Conservation (phyloP, 73 alveolate species). For the Urostyla sp. region DNA sequence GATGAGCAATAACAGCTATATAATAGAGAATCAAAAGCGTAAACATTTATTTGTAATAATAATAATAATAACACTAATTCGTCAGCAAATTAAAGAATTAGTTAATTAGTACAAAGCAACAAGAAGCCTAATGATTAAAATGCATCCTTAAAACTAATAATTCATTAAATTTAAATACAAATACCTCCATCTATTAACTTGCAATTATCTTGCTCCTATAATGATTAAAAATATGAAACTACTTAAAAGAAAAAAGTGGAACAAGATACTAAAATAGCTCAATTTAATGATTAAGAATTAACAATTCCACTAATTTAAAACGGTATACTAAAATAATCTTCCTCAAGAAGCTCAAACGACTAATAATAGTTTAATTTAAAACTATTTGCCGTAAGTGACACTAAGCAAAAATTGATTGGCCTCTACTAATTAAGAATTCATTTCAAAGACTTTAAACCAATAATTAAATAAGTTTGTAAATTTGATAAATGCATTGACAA, state of each 20-base stretch:
- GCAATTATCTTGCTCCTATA: neutral
- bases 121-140: no score
- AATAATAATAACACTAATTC: no score
- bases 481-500: constrained; percentile 47
- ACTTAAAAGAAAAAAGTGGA: constrained; percentile 14
- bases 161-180: constrained; percentile 27
- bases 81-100: no score
- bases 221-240: constrained; percentile 33
- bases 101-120: no score
- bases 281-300: constrained; percentile 13
- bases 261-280: neutral
- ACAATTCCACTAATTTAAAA: neutral
- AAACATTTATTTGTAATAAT: no score
- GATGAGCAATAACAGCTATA: no score
- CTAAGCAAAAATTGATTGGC: constrained; percentile 28
- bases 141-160: no score
- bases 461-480: neutral
- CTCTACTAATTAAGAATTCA: constrained; percentile 1
- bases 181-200: constrained; percentile 25
- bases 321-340: neutral
- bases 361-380: constrained; percentile 8
- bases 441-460: neutral
- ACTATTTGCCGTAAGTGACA: constrained; percentile 35
- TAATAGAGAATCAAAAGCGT: no score
- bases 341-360: constrained; percentile 18